Evolutionary conservation across 1,284 basidiomycete species (phyloP).

Genomic region (Microbotryum intermedium): DNA sequence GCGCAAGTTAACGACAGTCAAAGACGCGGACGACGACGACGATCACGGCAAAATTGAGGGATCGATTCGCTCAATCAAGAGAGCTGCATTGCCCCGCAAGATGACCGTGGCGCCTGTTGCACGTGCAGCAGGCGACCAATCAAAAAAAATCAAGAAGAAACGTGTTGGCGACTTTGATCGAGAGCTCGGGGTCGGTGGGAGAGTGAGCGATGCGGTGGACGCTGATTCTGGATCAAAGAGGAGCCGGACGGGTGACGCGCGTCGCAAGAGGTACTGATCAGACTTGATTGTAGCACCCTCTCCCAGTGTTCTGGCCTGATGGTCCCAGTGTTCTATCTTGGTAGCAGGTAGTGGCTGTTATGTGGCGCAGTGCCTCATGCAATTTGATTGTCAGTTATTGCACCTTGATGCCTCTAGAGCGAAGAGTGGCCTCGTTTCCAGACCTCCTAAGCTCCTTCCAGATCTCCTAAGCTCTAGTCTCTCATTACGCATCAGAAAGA

Average conservation of each 20-base stretch:
- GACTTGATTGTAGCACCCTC: conserved; percentile 7
- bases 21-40: conserved; percentile 58
- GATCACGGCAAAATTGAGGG: conserved; percentile 51
- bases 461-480: too few species aligned
- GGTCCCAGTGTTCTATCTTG: too few species aligned
- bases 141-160: conserved; percentile 15
- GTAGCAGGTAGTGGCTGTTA: too few species aligned
- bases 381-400: too few species aligned
- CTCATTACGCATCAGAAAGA: too few species aligned
- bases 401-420: not conserved
- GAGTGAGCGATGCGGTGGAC: not conserved
- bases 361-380: too few species aligned
- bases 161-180: conserved; percentile 17
- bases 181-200: conserved; percentile 18
- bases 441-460: too few species aligned
- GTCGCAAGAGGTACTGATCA: conserved; percentile 3
- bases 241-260: conserved; percentile 1
- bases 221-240: not conserved
- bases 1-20: conserved; percentile 72
- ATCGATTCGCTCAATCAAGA: conserved; percentile 78
- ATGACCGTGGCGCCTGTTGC: conserved; percentile 13
- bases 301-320: not conserved
- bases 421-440: too few species aligned
- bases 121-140: not conserved
- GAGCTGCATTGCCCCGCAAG: conserved; percentile 41